Evolutionary conservation across 179 eudicot species (phyloP).

Genomic region (Silene noctiflora): DNA sequence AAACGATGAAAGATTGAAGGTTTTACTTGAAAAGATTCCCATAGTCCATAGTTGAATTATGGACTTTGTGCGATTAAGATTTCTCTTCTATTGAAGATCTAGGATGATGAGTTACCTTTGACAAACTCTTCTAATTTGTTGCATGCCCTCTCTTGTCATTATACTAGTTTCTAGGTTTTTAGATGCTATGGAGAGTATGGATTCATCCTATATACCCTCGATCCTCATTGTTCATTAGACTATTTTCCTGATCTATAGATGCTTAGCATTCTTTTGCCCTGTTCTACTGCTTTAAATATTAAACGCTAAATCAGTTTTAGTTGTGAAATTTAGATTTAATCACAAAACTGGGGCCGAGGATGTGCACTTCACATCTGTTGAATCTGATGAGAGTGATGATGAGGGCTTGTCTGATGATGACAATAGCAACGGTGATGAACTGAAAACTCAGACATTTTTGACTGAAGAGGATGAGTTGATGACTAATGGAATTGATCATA

Average conservation of each 20-base stretch:
- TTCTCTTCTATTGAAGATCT: background rate
- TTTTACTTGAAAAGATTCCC: background rate
- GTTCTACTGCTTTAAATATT: background rate
- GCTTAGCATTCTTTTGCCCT: background rate
- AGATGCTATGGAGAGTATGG: background rate
- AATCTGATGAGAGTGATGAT: slow-evolving; percentile 39
- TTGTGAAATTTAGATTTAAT: slow-evolving; percentile 54
- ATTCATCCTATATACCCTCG: background rate
- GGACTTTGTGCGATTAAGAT: background rate
- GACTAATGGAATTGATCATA: background rate
- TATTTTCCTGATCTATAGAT: background rate
- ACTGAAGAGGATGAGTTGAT: slow-evolving; percentile 22
- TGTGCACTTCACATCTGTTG: slow-evolving; percentile 65
- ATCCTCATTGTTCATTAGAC: background rate
- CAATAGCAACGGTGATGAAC: slow-evolving; percentile 23
- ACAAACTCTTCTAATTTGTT: background rate
- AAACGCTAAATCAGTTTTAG: background rate
- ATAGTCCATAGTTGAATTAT: background rate
- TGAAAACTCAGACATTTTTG: slow-evolving; percentile 16
- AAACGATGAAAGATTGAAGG: background rate
- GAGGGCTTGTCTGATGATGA: slow-evolving; percentile 32
- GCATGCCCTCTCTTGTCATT: background rate
- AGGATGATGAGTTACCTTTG: background rate
- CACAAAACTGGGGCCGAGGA: slow-evolving; percentile 94
- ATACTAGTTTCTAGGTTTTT: background rate